Conservation (phyloP, 2,329 filamentous ascomycete species). For the Lasiodiplodia gonubiensis region DNA sequence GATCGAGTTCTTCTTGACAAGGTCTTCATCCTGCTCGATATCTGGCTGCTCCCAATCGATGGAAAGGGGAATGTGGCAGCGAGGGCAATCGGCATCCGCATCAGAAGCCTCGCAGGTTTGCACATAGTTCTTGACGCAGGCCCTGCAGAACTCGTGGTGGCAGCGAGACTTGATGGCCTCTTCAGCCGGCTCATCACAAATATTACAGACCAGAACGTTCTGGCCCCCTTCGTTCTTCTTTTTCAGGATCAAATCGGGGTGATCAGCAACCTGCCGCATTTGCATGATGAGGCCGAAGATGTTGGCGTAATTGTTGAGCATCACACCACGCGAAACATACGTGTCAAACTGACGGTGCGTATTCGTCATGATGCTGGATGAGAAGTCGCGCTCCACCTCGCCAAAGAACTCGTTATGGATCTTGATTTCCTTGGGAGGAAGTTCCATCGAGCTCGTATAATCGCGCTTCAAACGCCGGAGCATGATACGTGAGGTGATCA, state of each 20-base stretch:
- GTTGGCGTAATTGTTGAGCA: conserved; percentile 96
- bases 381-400: conserved; percentile 94
- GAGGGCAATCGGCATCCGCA: conserved; percentile 73
- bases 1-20: conserved; percentile 93
- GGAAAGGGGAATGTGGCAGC: conserved; percentile 84
- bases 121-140: conserved; percentile 81
- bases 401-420: conserved; percentile 96
- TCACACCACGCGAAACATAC: conserved; percentile 90
- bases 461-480: conserved; percentile 92
- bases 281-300: conserved; percentile 99
- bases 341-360: conserved; percentile 90
- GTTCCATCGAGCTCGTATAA: conserved; percentile 91
- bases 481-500: conserved; percentile 95
- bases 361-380: conserved; percentile 92
- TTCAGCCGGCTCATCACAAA: conserved; percentile 95
- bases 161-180: conserved; percentile 92
- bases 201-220: conserved; percentile 88
- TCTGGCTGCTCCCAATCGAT: conserved; percentile 96
- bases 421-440: conserved; percentile 91
- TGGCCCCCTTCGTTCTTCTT: conserved; percentile 85
- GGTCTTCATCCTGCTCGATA: conserved; percentile 85
- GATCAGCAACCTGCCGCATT: conserved; percentile 97
- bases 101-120: conserved; percentile 71
- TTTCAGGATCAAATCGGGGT: conserved; percentile 91
- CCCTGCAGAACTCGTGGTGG: conserved; percentile 88